Conservation (phyloP, 225 moss, liverwort and hornwort species). For the Climacium dendroides region DNA sequence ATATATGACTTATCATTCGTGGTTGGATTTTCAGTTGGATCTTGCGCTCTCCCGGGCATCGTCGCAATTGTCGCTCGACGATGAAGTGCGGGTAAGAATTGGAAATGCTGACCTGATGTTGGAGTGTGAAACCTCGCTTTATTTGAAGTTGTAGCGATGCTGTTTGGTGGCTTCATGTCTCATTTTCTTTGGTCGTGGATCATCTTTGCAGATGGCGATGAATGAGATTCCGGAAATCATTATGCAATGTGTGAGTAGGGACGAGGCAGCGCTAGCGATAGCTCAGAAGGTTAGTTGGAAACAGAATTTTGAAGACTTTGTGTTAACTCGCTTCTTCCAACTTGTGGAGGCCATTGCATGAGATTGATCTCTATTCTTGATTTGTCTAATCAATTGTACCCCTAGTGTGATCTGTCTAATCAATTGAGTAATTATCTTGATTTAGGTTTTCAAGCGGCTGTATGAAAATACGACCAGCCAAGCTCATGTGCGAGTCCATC, state of each 20-base stretch:
- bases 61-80: conserved; percentile 40
- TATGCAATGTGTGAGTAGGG: conserved; percentile 74
- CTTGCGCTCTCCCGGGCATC: conserved; percentile 44
- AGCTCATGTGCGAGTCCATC: conserved; percentile 60
- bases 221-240: conserved; percentile 80
- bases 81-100: conserved; percentile 62
- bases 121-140: background rate
- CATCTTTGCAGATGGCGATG: conserved; percentile 40
- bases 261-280: conserved; percentile 87
- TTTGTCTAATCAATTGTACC: background rate
- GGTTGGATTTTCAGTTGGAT: conserved; percentile 50
- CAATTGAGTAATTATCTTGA: background rate
- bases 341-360: background rate
- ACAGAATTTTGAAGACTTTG: background rate
- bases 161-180: background rate
- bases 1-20: background rate
- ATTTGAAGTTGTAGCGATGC: background rate
- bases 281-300: conserved; percentile 67
- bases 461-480: conserved; percentile 73
- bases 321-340: background rate
- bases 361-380: background rate
- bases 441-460: conserved; percentile 77
- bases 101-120: background rate
- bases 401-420: background rate
- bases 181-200: background rate